Base-by-base conservation (phyloP, 2,329 filamentous ascomycete species). In the Pestalotiopsis sp. region DNA sequence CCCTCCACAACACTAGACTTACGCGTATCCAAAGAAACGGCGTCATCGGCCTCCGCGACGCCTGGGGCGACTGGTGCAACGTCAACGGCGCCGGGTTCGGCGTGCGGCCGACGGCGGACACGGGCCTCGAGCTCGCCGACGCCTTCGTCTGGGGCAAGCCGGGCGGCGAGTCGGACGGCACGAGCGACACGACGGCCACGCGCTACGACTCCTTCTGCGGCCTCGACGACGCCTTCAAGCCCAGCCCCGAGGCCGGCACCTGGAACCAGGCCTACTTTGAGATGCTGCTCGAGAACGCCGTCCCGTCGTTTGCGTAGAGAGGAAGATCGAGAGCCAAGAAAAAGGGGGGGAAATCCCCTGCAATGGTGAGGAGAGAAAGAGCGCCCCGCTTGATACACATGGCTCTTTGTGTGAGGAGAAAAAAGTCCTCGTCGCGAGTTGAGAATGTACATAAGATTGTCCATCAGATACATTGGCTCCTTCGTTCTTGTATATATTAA, bases 191-290 rank as follows among this genome's bases (percentile, higher is more conserved):
- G 57, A 73, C 76, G 56, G 82, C 86, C 23, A 70, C 76, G 20
- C 83, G 86, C 66, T 89, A 86, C 78, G 86, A 89, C 79, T 77
- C 74, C 20, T 82, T 86, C 80, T 91, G 89, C 73, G 88, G 89
- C 66, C 81, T 83, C 58, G 71, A 78, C 20, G 85, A 87, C 74
- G 81, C 90, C 17, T 83, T 91, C 69, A 80, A 89, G 79, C 91
- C 91, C 14, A 89, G 91, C 1, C 91, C 91, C 66, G 90, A 93
- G 81, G 91, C 91, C n/a, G 91, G 91, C 59, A 82, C 84, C 27
- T 93, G 91, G 91, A 91, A 91, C 81, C 83, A 89, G 80, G 83
- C 82, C 56, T 89, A 89, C 81, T 89, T 89, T 75, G 86, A 83
- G 79, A 84, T 86, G 79, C 80, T 90, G 13, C 81, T 89, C 70